A percentile compares a stretch with the other conserved stretches of the same genome.
Evolutionary conservation across 129 eudicot genomes (phyloP).

Genomic region (Centella asiatica): DNA sequence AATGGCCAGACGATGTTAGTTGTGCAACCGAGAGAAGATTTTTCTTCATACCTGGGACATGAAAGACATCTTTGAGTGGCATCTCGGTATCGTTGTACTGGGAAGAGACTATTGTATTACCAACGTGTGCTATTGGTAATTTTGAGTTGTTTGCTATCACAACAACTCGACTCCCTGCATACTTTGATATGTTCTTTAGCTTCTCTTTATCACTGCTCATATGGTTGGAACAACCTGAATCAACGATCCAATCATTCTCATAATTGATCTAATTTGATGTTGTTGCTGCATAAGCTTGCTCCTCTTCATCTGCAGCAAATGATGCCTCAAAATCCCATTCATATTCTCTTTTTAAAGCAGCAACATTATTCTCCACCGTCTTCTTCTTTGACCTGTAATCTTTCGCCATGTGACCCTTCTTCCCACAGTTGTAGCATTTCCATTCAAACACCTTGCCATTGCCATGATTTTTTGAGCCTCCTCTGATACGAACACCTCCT

Average conservation of each 20-base stretch:
- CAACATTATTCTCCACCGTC: conserved; percentile 6
- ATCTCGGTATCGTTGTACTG: background rate
- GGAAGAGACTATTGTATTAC: background rate
- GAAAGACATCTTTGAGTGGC: too few relatives aligned
- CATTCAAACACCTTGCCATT: background rate
- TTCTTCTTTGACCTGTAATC: conserved; percentile 2
- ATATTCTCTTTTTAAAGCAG: conserved; percentile 7
- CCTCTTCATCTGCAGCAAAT: background rate
- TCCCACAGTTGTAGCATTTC: conserved; percentile 13
- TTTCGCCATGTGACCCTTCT: conserved; percentile 16
- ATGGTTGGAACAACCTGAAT: background rate
- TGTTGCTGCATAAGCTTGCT: background rate
- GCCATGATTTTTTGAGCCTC: background rate
- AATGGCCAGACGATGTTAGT: background rate
- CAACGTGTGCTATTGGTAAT: background rate
- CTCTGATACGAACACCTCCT: background rate
- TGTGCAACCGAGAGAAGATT: too few relatives aligned
- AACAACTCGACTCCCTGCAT: background rate
- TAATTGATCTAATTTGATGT: background rate
- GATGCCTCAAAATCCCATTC: conserved; percentile 15
- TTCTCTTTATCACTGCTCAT: background rate
- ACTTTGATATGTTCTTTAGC: background rate
- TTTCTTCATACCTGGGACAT: too few relatives aligned
- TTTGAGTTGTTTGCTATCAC: background rate
- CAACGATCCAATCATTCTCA: background rate